phyloP scores from a whole-genome alignment of 1,284 basidiomycete species.

The Rhodotorula sp. region DNA sequence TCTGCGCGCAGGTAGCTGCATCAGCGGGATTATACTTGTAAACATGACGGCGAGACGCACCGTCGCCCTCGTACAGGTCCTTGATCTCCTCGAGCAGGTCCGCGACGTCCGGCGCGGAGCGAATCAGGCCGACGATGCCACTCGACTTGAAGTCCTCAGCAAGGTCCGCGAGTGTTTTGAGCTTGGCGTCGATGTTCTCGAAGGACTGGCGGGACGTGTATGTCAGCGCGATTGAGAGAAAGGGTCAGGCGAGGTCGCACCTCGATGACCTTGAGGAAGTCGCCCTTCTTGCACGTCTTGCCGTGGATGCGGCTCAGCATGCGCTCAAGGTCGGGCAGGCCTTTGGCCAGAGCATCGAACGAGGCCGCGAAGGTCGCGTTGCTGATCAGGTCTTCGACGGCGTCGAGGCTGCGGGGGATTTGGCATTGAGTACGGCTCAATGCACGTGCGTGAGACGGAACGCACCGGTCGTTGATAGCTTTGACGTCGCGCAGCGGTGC shows the following conservation, averaged over 20 bases:
- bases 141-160: slow-evolving; percentile 68
- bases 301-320: slow-evolving; percentile 91
- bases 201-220: slow-evolving; percentile 60
- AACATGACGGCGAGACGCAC: slow-evolving; percentile 52
- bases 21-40: slow-evolving; percentile 3
- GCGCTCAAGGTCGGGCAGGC: slow-evolving; percentile 87
- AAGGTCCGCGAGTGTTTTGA: slow-evolving; percentile 64
- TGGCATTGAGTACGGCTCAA: slow-evolving; percentile 4
- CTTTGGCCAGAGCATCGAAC: slow-evolving; percentile 73
- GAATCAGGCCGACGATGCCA: slow-evolving; percentile 70
- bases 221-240: slow-evolving; percentile 55
- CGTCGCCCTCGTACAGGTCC: slow-evolving; percentile 69
- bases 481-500: slow-evolving; percentile 76
- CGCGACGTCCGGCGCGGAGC: slow-evolving; percentile 75
- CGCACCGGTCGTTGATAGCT: slow-evolving; percentile 82
- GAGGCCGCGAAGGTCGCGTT: slow-evolving; percentile 72
- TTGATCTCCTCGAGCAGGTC: slow-evolving; percentile 66
- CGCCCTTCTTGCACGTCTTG: slow-evolving; percentile 77
- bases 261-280: slow-evolving; percentile 58
- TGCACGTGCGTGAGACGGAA: slow-evolving; percentile 24
- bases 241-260: not conserved
- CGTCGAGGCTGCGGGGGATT: slow-evolving; percentile 68
- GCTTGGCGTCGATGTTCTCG: slow-evolving; percentile 66
- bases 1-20: slow-evolving; percentile 39
- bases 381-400: slow-evolving; percentile 82